phyloP scores from a whole-genome alignment of 176 grass and related monocot genomes.

The Aegilops tauschii region DNA sequence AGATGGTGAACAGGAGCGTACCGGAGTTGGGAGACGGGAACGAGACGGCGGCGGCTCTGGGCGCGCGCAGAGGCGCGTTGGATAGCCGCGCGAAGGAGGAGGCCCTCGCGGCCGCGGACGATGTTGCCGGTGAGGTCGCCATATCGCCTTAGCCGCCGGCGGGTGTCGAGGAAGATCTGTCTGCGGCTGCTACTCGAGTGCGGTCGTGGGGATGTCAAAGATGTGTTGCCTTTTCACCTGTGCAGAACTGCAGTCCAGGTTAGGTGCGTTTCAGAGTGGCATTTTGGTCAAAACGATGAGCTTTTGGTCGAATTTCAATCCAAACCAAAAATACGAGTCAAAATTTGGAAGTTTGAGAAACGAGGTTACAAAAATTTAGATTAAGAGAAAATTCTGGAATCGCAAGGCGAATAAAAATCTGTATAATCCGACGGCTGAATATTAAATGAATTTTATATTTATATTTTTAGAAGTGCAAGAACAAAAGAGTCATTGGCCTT shows the following conservation, averaged over 20 bases:
- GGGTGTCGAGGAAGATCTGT: slow-evolving; percentile 27
- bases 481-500: too few species aligned
- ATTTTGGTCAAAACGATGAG: neutral
- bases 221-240: neutral
- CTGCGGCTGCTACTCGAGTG: neutral
- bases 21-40: slow-evolving; percentile 21
- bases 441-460: too few species aligned
- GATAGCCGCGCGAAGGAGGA: slow-evolving; percentile 23
- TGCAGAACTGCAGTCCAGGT: too few species aligned
- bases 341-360: too few species aligned
- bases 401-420: too few species aligned
- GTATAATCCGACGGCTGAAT: too few species aligned
- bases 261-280: neutral
- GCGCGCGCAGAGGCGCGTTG: neutral
- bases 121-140: slow-evolving; percentile 38
- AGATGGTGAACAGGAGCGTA: neutral
- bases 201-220: slow-evolving; percentile 16
- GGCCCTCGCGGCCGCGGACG: slow-evolving; percentile 24
- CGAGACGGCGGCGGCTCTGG: slow-evolving; percentile 14
- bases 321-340: too few species aligned
- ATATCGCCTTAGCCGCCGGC: slow-evolving; percentile 16
- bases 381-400: too few species aligned
- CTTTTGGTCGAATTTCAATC: too few species aligned
- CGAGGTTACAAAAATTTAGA: too few species aligned
- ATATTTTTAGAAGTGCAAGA: too few species aligned